These are phyloP conservation scores for Pseudofabraea citricarpa DNA, from an alignment of 2,329 filamentous ascomycete genomes.

Conservation along the genomic window DNA sequence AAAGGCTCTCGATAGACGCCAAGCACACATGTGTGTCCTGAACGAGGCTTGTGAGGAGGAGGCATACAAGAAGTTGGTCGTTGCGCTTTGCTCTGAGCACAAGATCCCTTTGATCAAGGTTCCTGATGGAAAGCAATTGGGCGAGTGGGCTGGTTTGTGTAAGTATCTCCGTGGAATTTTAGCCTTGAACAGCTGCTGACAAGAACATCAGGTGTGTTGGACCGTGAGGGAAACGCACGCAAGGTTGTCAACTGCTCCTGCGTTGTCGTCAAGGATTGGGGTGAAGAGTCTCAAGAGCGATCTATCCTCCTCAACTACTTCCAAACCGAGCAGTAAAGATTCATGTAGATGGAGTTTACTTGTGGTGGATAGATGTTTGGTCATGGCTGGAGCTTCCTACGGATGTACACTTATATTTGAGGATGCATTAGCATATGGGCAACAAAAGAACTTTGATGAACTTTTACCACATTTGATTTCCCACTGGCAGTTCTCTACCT, in stretches of 20 bases:
- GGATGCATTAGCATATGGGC: slow-evolving; percentile 25
- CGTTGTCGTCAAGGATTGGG: slow-evolving; percentile 99
- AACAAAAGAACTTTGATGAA: slow-evolving; percentile 4
- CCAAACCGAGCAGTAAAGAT: slow-evolving; percentile 75
- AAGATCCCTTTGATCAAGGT: slow-evolving; percentile 99
- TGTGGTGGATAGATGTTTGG: slow-evolving; percentile 24
- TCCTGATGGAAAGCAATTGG: slow-evolving; percentile 98
- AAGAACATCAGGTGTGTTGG: slow-evolving; percentile 73
- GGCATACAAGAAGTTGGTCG: slow-evolving; percentile 99
- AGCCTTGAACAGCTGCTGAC: slow-evolving; percentile 12
- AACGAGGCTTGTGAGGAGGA: slow-evolving; percentile 99
- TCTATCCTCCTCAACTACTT: slow-evolving; percentile 99
- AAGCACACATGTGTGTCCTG: slow-evolving; percentile 99
- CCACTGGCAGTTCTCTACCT: too few species aligned
- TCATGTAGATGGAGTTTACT: slow-evolving; percentile 21
- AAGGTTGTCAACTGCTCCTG: slow-evolving; percentile 99
- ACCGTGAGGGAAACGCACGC: slow-evolving; percentile 98
- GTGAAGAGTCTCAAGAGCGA: slow-evolving; percentile 99
- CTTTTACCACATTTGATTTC: background rate
- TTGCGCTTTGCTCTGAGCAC: slow-evolving; percentile 98
- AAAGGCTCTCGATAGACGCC: slow-evolving; percentile 97
- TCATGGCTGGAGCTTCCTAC: slow-evolving; percentile 20
- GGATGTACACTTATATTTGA: slow-evolving; percentile 24
- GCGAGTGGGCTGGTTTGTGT: slow-evolving; percentile 99
- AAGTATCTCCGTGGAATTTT: slow-evolving; percentile 44